Conservation (phyloP, 345 rosid genomes). For the Eucalyptus erythrocorys region DNA sequence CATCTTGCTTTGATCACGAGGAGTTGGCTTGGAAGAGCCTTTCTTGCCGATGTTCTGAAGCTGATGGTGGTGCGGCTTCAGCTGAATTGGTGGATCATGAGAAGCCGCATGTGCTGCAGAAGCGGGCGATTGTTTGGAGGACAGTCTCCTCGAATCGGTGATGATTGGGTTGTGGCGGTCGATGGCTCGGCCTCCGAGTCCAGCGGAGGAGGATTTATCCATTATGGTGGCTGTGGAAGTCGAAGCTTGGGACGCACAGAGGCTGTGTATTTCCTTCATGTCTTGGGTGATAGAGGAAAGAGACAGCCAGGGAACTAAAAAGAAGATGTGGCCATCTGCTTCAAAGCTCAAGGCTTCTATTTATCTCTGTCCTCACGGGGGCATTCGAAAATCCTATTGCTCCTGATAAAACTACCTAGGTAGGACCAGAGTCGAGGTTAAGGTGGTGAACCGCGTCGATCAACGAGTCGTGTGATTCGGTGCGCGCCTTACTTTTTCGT, state of each 20-base stretch:
- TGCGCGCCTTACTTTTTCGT: background rate
- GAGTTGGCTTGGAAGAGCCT: background rate
- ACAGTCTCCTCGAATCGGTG: constrained; percentile 49
- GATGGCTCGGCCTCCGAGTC: constrained; percentile 48
- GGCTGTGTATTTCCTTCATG: background rate
- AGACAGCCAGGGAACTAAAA: background rate
- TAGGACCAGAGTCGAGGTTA: background rate
- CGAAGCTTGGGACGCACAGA: background rate
- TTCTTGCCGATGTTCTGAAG: constrained; percentile 21
- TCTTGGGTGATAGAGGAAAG: background rate
- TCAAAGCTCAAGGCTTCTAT: background rate
- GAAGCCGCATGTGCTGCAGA: constrained; percentile 25
- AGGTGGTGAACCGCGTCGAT: background rate
- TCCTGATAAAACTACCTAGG: background rate
- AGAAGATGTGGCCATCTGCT: background rate
- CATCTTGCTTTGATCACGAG: background rate
- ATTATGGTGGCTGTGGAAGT: background rate
- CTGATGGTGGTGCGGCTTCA: background rate
- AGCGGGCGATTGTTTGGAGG: constrained; percentile 19
- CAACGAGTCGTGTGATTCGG: background rate
- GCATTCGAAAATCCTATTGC: background rate
- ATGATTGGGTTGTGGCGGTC: constrained; percentile 90
- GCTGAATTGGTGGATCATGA: constrained; percentile 22
- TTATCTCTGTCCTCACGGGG: background rate
- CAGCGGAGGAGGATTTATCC: constrained; percentile 1